phyloP scores from a whole-genome alignment of 1,284 basidiomycete genomes.

The Tilletiopsis washingtonensis region DNA sequence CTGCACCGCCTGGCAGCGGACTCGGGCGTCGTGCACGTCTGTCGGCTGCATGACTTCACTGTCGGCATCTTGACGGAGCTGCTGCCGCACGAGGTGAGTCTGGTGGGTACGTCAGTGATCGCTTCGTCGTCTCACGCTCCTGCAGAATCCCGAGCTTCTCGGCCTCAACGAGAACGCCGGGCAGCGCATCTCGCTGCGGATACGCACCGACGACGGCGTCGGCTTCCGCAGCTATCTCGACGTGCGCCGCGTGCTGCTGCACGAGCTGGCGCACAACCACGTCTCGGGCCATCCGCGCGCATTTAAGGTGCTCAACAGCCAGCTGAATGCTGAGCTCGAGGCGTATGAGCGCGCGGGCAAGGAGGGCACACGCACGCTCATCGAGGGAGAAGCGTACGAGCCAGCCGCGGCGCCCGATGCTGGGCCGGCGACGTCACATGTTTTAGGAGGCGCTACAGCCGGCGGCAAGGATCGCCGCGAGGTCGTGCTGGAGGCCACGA shows the following conservation, averaged over 20 bases:
- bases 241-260: slow-evolving; percentile 32
- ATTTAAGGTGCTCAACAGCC: slow-evolving; percentile 39
- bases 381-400: slow-evolving; percentile 22
- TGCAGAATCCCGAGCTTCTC: slow-evolving; percentile 29
- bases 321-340: slow-evolving; percentile 37
- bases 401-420: too few relatives aligned
- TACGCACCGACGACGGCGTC: slow-evolving; percentile 35
- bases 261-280: slow-evolving; percentile 41
- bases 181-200: slow-evolving; percentile 28
- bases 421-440: too few relatives aligned
- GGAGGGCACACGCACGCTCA: slow-evolving; percentile 13
- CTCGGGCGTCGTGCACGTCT: slow-evolving; percentile 36
- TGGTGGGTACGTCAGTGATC: too few relatives aligned
- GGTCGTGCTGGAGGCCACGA: too few relatives aligned
- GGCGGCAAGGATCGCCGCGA: too few relatives aligned
- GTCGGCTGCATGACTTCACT: slow-evolving; percentile 22
- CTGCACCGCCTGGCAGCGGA: slow-evolving; percentile 26
- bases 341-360: slow-evolving; percentile 19
- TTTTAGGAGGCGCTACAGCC: too few relatives aligned
- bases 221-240: slow-evolving; percentile 40
- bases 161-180: slow-evolving; percentile 41
- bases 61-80: slow-evolving; percentile 35
- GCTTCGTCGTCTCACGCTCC: too few relatives aligned
- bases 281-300: slow-evolving; percentile 34
- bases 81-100: slow-evolving; percentile 37